Conservation (phyloP, 495 filamentous ascomycete species). For the Physcia stellaris region DNA sequence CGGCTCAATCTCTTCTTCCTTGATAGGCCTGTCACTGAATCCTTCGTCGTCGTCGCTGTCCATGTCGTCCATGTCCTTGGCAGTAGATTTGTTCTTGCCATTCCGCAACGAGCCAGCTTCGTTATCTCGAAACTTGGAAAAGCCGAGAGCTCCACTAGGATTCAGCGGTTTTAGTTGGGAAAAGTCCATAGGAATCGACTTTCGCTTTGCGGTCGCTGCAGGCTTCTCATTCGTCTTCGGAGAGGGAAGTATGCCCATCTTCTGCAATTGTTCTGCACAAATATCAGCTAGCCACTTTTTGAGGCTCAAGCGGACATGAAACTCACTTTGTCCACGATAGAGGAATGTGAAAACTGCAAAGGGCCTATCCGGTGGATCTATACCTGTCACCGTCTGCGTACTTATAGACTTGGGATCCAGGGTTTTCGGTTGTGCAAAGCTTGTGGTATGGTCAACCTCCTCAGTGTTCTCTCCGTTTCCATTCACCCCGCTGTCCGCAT, state of each 20-base stretch:
- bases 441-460: conserved; percentile 87
- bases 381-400: conserved; percentile 96
- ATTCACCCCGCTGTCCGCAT: conserved; percentile 27
- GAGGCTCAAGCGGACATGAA: not conserved
- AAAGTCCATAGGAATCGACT: conserved; percentile 69
- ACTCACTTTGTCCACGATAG: conserved; percentile 89
- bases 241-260: conserved; percentile 73
- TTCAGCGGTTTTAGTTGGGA: conserved; percentile 73
- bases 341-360: conserved; percentile 97
- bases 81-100: conserved; percentile 40
- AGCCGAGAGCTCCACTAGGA: conserved; percentile 71
- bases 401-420: conserved; percentile 95
- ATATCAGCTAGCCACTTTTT: conserved; percentile 16
- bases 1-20: conserved; percentile 60
- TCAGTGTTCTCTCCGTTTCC: conserved; percentile 26
- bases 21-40: conserved; percentile 27
- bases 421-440: conserved; percentile 94
- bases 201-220: conserved; percentile 48
- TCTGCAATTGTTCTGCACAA: conserved; percentile 79
- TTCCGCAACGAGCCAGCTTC: conserved; percentile 32
- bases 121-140: conserved; percentile 73
- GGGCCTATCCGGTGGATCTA: conserved; percentile 86
- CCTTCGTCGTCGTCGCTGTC: conserved; percentile 60
- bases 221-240: conserved; percentile 43
- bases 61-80: conserved; percentile 47